Conservation (phyloP, 805 yeast genomes). For the Pachysolen tannophilus region DNA sequence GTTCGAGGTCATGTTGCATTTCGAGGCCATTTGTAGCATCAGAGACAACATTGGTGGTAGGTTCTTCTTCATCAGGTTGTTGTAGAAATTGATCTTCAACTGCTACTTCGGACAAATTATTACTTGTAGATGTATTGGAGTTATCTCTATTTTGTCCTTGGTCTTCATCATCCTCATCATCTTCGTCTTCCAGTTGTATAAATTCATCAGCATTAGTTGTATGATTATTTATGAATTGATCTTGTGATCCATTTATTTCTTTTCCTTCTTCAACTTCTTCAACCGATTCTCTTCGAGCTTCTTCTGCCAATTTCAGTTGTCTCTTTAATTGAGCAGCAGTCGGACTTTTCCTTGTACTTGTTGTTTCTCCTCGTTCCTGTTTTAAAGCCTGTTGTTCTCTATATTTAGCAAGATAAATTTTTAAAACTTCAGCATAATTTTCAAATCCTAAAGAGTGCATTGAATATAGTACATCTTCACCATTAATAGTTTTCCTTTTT, state of each 20-base stretch:
- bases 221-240: not conserved
- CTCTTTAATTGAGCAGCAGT: too few species aligned
- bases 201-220: not conserved
- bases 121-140: not conserved
- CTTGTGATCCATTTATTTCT: not conserved
- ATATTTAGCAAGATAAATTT: slow-evolving; percentile 61
- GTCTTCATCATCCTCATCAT: not conserved
- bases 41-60: too few species aligned
- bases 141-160: not conserved
- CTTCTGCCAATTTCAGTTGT: not conserved
- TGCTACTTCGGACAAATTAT: not conserved
- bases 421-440: slow-evolving; percentile 60
- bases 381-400: slow-evolving; percentile 68
- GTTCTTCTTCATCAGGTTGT: too few species aligned
- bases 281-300: not conserved
- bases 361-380: slow-evolving; percentile 52
- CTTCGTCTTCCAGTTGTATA: not conserved
- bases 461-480: slow-evolving; percentile 59
- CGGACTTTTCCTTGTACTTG: not conserved
- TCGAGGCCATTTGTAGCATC: not conserved
- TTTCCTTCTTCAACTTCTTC: not conserved
- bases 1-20: not conserved
- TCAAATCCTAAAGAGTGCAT: slow-evolving; percentile 62
- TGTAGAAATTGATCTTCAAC: too few species aligned
- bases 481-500: slow-evolving; percentile 62